phyloP scores from a whole-genome alignment of 495 filamentous ascomycete genomes.

The Lasiosphaeris hirsuta region DNA sequence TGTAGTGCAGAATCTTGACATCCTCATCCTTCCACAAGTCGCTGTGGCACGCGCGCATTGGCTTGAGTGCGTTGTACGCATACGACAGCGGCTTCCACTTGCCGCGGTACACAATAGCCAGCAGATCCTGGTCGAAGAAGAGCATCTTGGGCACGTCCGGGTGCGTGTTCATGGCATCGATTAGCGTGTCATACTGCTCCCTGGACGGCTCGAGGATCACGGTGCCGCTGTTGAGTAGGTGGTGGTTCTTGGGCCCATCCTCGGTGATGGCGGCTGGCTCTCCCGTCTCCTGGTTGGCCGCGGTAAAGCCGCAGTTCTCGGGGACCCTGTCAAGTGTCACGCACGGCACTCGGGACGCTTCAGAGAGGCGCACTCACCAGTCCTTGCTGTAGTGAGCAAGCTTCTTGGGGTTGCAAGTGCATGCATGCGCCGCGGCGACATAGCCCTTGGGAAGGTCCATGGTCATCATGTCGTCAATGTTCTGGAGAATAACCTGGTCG shows the following conservation, averaged over 20 bases:
- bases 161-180: slow-evolving; percentile 41
- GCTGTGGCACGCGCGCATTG: slow-evolving; percentile 36
- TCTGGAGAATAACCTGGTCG: slow-evolving; percentile 38
- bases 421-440: slow-evolving; percentile 36
- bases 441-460: slow-evolving; percentile 32
- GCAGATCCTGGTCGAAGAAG: slow-evolving; percentile 41
- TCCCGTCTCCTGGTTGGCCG: slow-evolving; percentile 34
- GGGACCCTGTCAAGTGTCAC: slow-evolving; percentile 25
- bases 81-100: slow-evolving; percentile 40
- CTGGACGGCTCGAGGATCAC: slow-evolving; percentile 34
- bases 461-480: slow-evolving; percentile 43
- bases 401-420: slow-evolving; percentile 39
- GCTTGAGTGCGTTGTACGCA: slow-evolving; percentile 38
- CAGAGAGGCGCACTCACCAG: slow-evolving; percentile 14
- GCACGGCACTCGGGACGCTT: background rate
- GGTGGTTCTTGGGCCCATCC: slow-evolving; percentile 32
- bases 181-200: slow-evolving; percentile 30
- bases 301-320: slow-evolving; percentile 39
- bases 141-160: slow-evolving; percentile 39
- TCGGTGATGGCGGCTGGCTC: slow-evolving; percentile 33
- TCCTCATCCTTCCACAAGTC: slow-evolving; percentile 32
- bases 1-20: slow-evolving; percentile 39
- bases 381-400: slow-evolving; percentile 38
- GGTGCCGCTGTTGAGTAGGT: slow-evolving; percentile 41
- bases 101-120: slow-evolving; percentile 36